Evolutionary conservation across 1,284 basidiomycete species (phyloP), one percentile per base, ranked within the genome.

Genomic region (Violaceomyces palustris): DNA sequence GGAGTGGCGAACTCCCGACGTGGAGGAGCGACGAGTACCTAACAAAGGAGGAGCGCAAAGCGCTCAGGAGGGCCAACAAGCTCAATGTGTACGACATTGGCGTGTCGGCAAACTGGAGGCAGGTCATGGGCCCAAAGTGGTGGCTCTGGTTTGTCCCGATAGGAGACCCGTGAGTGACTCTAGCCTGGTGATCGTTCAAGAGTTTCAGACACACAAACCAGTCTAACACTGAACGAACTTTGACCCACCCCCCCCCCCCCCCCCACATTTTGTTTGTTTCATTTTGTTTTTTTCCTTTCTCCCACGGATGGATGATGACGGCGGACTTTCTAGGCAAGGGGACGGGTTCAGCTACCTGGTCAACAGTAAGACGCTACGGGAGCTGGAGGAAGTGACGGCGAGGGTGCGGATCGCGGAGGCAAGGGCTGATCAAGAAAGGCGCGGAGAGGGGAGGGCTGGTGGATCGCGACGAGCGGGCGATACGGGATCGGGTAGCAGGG

Each of bases 21-120:
- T 65, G 63, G 64, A 24, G 53, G 5, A 32, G 44, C 17, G 63
- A 67, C 44, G 64, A 64, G 39, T 46, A 56, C 33, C 47, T 67
- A 10, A 59, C 53, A 1, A 27, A 50, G 3, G 49, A 64, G 18
- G 63, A 67, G 42, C 42, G 64, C 10, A 34, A 46, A 14, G 56
- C 61, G 11, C 30, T 67, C 10, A 60, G 59, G 33, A 50, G 58
- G 35, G 64, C 64, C 3, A 50, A 49, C 48, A 59, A 60, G 32
- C 47, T 64, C 29, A 67, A 72, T 35, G 54, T 70, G 7, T 72
- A 70, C 53, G 59, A 72, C 31, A 47, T 70, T 3, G 67, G 67
- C 4, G 23, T 38, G 1, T 17, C 15, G 8, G 36, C 32, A 15
- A 72, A 72, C 30, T 67, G 61, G 64, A 26, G 39, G 10, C 50